Evolutionary conservation across 2,329 filamentous ascomycete genomes (phyloP), one percentile per base, ranked within the genome.

Genomic region (Graphiopsis chlorocephala): DNA sequence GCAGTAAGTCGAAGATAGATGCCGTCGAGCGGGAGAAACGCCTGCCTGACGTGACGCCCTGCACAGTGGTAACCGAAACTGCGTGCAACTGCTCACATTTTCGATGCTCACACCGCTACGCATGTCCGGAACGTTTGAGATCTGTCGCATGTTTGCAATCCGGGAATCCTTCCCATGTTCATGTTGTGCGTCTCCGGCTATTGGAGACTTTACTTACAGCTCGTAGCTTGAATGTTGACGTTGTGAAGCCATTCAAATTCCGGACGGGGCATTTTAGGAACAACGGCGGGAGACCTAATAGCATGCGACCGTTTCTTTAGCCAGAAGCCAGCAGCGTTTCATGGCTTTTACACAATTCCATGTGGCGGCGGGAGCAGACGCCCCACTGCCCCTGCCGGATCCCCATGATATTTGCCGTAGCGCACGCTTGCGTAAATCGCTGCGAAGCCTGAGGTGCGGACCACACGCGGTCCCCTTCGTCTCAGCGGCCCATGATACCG

Each of bases 371-470:
- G 15, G 38, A 42, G 14, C 23, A 25, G 7, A 38, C 38, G 53
- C 26, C 48, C 25, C 48, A n/a, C 25, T 17, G 53, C 26, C 50
- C 50, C 50, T 53, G 17, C 57, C 57, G 57, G 57, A 35, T 60
- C 57, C 57, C 57, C 57, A 60, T 31, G 29, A 23, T 26, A 45
- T 60, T 50, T 45, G 25, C 57, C 57, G 57, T 60, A 60, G 57
- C 26, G 50, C 50, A 53, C 50, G 50, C 50, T 53, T 53, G 50
- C 50, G 50, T 31, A 20, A n/a, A 53, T 53, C 26, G 50, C 50
- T 31, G 10, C 50, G 29, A 53, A 53, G 50, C n/a, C 14, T 31
- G 50, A 31, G 31, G 50, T 53, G n/a, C 26, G 50, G 50, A 29
- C 50, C 50, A 53, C 50, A n/a, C 31, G 28, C 17, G 26, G 28